These are phyloP conservation scores for Geotrichum bryndzae DNA, from an alignment of 1,139 yeast genomes.

Conservation along the genomic window DNA sequence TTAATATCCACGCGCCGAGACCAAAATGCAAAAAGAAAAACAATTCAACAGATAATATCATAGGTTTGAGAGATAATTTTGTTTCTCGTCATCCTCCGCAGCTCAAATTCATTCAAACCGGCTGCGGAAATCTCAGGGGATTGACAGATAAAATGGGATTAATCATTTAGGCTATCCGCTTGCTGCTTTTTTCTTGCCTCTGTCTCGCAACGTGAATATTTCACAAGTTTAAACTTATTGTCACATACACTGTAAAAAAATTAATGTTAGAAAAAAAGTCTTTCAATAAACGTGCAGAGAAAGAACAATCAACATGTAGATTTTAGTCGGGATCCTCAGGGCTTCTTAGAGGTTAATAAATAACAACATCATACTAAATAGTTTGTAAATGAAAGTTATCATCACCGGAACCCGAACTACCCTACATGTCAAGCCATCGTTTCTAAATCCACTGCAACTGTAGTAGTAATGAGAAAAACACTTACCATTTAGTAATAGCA, in stretches of 20 bases:
- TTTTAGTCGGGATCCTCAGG: neutral
- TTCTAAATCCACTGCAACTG: neutral
- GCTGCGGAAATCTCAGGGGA: slow-evolving; percentile 3
- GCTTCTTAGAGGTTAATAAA: slow-evolving; percentile 9
- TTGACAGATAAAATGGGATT: slow-evolving; percentile 5
- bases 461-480: neutral
- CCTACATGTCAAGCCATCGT: neutral
- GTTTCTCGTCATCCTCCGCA: slow-evolving; percentile 3
- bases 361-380: slow-evolving; percentile 8
- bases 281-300: neutral
- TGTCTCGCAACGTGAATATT: neutral
- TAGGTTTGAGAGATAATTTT: slow-evolving; percentile 4
- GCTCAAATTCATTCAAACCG: neutral
- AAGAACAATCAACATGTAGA: too few species aligned
- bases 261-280: neutral
- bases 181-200: neutral
- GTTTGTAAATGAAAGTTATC: neutral
- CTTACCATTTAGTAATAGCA: neutral
- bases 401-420: neutral
- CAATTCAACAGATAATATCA: neutral
- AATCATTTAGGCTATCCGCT: neutral
- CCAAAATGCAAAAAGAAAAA: neutral
- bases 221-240: too few species aligned
- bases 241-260: neutral
- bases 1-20: too few species aligned